Evolutionary conservation across 352 stramenopile species (phyloP), one percentile per base, ranked within the genome.

Genomic region (Pythium dissimile): DNA sequence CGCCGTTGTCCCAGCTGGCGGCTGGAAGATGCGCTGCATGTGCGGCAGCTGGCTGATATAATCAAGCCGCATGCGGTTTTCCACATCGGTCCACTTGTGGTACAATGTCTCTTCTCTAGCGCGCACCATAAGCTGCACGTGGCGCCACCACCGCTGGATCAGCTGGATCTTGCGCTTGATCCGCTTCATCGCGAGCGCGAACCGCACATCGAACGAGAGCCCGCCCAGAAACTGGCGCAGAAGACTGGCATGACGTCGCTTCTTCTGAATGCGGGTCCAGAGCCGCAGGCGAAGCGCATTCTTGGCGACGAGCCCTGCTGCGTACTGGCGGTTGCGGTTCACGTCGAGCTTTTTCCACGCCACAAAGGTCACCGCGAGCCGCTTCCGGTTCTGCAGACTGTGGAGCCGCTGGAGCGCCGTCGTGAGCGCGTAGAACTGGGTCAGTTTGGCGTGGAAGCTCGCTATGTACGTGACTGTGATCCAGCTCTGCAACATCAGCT

Each of bases 141-240:
- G 73, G 7, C 75, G 69, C 77, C 77, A 88, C 77, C 77, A 88
- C 51, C 75, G 75, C 64, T 88, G 77, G 12, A 88, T 68, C 32
- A 71, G 43, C 47, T 69, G 64, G 55, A 84, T 67, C 35, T 75
- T 67, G 24, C 73, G 66, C 51, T 84, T 77, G 45, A 86, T 63
- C 23, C 75, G 72, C 50, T 80, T 69, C 67, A 88, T 83, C 35
- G 75, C 69, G 44, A 88, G 64, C n/a, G 75, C 72, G 15, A 88
- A 88, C 21, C 73, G 75, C 64, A 84, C 73, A 26, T 88, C 77
- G 27, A 86, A 45, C 13, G 77, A 84, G 13, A 88, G 45, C 1
- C 77, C 77, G 16, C 54, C 51, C 5, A 88, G 55, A 37, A 88
- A 88, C 7, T 46, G 31, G 4, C 75, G 63, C 20, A 88, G 44